These are phyloP conservation scores for Tricharina praecox DNA, from an alignment of 495 filamentous ascomycete genomes.

Conservation along the genomic window DNA sequence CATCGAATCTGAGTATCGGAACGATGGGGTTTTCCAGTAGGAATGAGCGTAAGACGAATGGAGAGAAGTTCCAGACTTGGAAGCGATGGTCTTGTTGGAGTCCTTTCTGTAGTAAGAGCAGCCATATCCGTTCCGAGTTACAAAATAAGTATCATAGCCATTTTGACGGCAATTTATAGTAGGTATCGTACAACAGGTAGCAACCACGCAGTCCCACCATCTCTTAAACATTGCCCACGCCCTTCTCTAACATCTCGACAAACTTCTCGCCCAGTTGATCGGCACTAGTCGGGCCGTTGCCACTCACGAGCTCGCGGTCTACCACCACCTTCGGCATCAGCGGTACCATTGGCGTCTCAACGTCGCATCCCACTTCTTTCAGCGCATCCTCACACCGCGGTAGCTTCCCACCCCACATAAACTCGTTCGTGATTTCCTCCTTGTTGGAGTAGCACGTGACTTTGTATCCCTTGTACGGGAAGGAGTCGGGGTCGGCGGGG, in stretches of 20 bases:
- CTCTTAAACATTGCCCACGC: too few relatives aligned
- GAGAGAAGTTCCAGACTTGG: too few relatives aligned
- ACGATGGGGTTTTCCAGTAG: too few relatives aligned
- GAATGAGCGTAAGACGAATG: too few relatives aligned
- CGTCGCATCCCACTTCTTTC: conserved; percentile 8
- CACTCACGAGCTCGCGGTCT: conserved; percentile 14
- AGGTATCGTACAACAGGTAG: too few relatives aligned
- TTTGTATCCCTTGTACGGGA: conserved; percentile 25
- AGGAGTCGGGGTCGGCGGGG: conserved; percentile 19
- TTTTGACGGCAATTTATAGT: too few relatives aligned
- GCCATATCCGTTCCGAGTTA: too few relatives aligned
- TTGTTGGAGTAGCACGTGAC: conserved; percentile 15
- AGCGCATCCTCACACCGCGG: conserved; percentile 12
- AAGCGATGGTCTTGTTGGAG: too few relatives aligned
- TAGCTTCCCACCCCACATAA: conserved; percentile 14
- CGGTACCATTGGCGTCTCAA: conserved; percentile 9
- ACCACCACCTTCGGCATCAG: conserved; percentile 12
- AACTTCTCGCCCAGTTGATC: conserved; percentile 9
- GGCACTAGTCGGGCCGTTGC: conserved; percentile 8
- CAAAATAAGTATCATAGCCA: too few relatives aligned
- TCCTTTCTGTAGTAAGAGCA: too few relatives aligned
- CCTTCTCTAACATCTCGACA: conserved; percentile 7
- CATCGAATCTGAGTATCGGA: too few relatives aligned
- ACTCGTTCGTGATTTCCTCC: conserved; percentile 11
- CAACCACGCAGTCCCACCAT: too few relatives aligned